Evolutionary conservation across 768 basidiomycete species (phyloP).

Genomic region (Pisolithus marmoratus): DNA sequence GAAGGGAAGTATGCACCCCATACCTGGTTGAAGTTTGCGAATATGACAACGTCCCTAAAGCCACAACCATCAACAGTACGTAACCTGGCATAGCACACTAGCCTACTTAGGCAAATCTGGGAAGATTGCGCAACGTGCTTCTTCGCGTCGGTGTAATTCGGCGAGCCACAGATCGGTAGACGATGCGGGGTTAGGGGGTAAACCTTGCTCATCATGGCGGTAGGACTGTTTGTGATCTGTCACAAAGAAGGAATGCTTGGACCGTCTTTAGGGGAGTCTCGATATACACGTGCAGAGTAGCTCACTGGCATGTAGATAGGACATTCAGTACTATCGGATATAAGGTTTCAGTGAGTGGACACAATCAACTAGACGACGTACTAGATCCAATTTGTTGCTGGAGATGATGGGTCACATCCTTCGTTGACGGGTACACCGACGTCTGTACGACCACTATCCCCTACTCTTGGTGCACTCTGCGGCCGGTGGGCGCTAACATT

Average conservation of each 20-base stretch:
- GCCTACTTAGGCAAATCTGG: slow-evolving; percentile 39
- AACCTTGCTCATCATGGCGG: slow-evolving; percentile 21
- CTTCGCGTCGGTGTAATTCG: slow-evolving; percentile 34
- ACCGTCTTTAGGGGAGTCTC: not conserved
- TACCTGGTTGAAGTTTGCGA: slow-evolving; percentile 52
- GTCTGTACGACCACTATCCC: slow-evolving; percentile 8
- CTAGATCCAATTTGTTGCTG: slow-evolving; percentile 38
- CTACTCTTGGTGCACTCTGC: not conserved
- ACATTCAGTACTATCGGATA: slow-evolving; percentile 34
- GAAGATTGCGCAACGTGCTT: slow-evolving; percentile 35
- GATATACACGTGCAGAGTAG: not conserved
- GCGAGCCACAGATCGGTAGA: slow-evolving; percentile 29
- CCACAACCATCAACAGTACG: not conserved
- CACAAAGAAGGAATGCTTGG: slow-evolving; percentile 42
- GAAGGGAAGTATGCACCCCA: slow-evolving; percentile 3
- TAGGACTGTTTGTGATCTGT: slow-evolving; percentile 47
- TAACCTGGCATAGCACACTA: not conserved
- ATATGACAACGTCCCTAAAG: slow-evolving; percentile 38
- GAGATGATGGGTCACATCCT: slow-evolving; percentile 37
- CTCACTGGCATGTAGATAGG: slow-evolving; percentile 44
- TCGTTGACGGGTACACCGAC: slow-evolving; percentile 32
- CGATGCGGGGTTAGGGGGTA: slow-evolving; percentile 6
- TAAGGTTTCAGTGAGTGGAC: not conserved
- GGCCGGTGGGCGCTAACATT: slow-evolving; percentile 24
- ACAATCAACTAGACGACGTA: slow-evolving; percentile 19